A percentile compares a stretch with the other conserved stretches of the same genome.
These are phyloP conservation scores for Saccharomycopsis sp. DNA, from an alignment of 805 yeast genomes.

Conservation along the genomic window DNA sequence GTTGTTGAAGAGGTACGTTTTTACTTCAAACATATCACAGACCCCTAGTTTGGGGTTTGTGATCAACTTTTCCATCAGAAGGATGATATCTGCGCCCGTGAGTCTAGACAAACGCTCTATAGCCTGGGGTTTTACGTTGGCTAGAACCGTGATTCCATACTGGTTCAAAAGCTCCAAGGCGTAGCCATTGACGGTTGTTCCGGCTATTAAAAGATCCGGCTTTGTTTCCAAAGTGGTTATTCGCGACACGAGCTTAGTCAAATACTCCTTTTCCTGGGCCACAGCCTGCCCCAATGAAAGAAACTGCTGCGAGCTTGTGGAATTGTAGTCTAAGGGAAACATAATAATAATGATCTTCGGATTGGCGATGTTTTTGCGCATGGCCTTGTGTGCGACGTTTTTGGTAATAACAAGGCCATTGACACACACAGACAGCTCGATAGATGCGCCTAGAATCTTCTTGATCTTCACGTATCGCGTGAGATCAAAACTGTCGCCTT, in stretches of 20 bases:
- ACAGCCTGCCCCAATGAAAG: constrained; percentile 77
- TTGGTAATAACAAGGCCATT: constrained; percentile 85
- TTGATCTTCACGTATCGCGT: constrained; percentile 84
- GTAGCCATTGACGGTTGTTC: constrained; percentile 73
- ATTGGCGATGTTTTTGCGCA: constrained; percentile 55
- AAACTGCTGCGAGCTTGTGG: constrained; percentile 61
- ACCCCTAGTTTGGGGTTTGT: constrained; percentile 65
- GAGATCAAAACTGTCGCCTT: constrained; percentile 74
- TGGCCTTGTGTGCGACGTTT: constrained; percentile 66
- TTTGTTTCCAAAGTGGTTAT: constrained; percentile 52
- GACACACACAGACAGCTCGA: constrained; percentile 51
- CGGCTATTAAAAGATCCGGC: constrained; percentile 75
- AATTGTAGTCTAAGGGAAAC: constrained; percentile 83
- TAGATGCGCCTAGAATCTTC: constrained; percentile 68
- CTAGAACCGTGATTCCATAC: constrained; percentile 74
- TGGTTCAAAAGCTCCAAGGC: constrained; percentile 68
- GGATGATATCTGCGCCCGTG: constrained; percentile 78
- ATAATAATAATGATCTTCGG: constrained; percentile 82
- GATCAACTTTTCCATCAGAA: constrained; percentile 79
- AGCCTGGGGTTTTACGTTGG: constrained; percentile 74
- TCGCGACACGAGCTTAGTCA: constrained; percentile 74
- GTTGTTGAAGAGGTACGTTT: constrained; percentile 51
- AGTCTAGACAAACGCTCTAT: constrained; percentile 70
- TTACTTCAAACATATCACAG: constrained; percentile 67
- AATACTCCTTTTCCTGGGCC: constrained; percentile 82